These are phyloP conservation scores for Yamadazyma friedrichii DNA, from an alignment of 1,139 yeast species.

Conservation along the genomic window DNA sequence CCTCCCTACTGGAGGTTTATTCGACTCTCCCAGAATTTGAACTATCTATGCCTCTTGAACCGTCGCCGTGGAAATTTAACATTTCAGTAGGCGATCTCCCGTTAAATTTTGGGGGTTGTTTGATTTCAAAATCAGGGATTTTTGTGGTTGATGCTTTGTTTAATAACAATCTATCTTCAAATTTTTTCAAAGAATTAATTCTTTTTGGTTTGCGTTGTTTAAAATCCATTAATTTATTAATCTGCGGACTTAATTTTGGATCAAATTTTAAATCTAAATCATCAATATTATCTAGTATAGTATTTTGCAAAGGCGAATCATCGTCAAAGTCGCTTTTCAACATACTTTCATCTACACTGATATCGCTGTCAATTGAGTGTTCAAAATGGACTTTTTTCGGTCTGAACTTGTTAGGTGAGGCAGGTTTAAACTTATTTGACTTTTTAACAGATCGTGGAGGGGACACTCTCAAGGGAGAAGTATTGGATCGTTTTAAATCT, in stretches of 20 bases:
- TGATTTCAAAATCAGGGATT: constrained; percentile 7
- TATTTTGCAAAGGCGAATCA: constrained; percentile 27
- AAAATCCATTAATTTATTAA: constrained; percentile 7
- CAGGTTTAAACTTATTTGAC: constrained; percentile 12
- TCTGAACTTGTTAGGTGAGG: constrained; percentile 15
- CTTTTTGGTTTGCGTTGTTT: constrained; percentile 10
- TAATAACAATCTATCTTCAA: constrained; percentile 24
- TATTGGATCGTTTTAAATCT: constrained; percentile 22
- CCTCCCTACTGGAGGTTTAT: constrained; percentile 7
- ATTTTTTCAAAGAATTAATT: constrained; percentile 17
- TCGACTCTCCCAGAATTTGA: constrained; percentile 29
- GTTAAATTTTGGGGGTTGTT: constrained; percentile 9
- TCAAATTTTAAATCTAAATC: constrained; percentile 26
- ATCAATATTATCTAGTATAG: constrained; percentile 14
- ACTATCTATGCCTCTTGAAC: constrained; percentile 24
- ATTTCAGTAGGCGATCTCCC: constrained; percentile 18
- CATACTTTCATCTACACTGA: constrained; percentile 24
- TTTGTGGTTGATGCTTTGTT: constrained; percentile 28
- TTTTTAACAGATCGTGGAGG: constrained; percentile 29
- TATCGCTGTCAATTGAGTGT: constrained; percentile 24
- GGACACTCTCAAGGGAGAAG: constrained; percentile 31
- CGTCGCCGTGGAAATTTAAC: constrained; percentile 13
- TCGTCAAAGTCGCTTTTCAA: constrained; percentile 25
- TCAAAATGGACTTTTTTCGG: constrained; percentile 33
- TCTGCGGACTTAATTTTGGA: constrained; percentile 33